phyloP scores from a whole-genome alignment of 768 basidiomycete species.

The Termitomyces heimii region DNA sequence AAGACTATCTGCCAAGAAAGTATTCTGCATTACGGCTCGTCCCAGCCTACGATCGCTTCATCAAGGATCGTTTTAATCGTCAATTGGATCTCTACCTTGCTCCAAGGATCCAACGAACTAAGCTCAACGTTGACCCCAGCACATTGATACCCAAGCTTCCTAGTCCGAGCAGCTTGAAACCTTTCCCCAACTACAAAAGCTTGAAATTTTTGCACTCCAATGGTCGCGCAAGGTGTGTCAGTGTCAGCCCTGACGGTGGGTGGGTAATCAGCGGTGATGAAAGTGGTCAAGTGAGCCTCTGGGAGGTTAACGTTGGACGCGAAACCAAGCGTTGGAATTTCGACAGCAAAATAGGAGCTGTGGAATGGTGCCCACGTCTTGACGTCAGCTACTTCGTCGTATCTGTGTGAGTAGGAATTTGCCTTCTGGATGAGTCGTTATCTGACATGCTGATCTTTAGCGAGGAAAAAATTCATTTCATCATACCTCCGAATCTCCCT shows the following conservation, averaged over 20 bases:
- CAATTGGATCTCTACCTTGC: constrained; percentile 97
- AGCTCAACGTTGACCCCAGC: constrained; percentile 88
- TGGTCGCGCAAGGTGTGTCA: constrained; percentile 66
- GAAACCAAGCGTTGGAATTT: constrained; percentile 88
- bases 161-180: constrained; percentile 82
- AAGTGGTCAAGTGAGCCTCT: constrained; percentile 76
- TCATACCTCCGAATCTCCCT: constrained; percentile 77
- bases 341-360: constrained; percentile 67
- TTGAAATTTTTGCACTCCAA: constrained; percentile 65
- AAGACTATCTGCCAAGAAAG: constrained; percentile 85
- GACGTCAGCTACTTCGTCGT: constrained; percentile 79
- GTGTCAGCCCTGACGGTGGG: constrained; percentile 80
- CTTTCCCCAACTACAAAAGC: constrained; percentile 87
- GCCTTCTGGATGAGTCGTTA: constrained; percentile 1
- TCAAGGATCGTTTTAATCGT: constrained; percentile 89
- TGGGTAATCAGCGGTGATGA: constrained; percentile 95
- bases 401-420: constrained; percentile 55
- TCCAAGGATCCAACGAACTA: constrained; percentile 80
- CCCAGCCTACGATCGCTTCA: constrained; percentile 86
- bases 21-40: constrained; percentile 81
- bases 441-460: constrained; percentile 32
- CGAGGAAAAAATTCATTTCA: constrained; percentile 73
- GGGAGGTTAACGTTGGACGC: constrained; percentile 88
- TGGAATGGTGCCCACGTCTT: constrained; percentile 91
- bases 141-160: constrained; percentile 93